Evolutionary conservation across 2,329 filamentous ascomycete species (phyloP), one percentile per base, ranked within the genome.

Genomic region (Colletotrichum karsti): DNA sequence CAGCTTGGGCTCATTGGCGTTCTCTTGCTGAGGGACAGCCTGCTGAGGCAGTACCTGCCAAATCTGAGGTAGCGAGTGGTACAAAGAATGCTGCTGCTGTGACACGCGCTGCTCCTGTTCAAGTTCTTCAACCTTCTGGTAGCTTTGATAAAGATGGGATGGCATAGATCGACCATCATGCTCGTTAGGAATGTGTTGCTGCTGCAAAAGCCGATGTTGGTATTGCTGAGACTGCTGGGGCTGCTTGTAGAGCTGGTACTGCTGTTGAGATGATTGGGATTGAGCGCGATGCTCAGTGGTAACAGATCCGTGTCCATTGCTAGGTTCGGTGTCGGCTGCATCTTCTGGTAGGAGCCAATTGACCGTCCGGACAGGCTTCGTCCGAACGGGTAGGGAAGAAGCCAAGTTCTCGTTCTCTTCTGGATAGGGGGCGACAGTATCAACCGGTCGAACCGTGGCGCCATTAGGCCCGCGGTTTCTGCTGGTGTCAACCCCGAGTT

Each of bases 381-480:
- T 33, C 24, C 39, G 30, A 9, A 53, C 35, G n/a, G 60, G 20
- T 20, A 54, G 33, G n/a, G 39, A 22, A 13, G 60, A 13, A 24
- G 22, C 39, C 8, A 44, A 18, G 6, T 18, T 53, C 18, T 35
- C 39, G 12, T 46, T 41, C 22, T 61, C 39, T 33, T 22, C 39
- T 6, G 37, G 18, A 30, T 22, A 7, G 26, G 5, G n/a, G 5
- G n/a, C 22, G 15, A 15, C n/a, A 24, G 44, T 33, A 12, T 74
- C 65, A 15, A 71, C 68, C 12, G 74, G 70, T 13, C 74, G 72
- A 42, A 72, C 68, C 2, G 72, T 72, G 5, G 73, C 74, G 46
- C 77, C 75, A 71, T 74, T 75, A 35, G 72, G 63, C 4, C 63
- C 71, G 18, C 50, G 71, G 37, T 67, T 50, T 7, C 50, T 63